Evolutionary conservation across 1,284 basidiomycete genomes (phyloP), one percentile per base, ranked within the genome.

Genomic region (Somion occarium): DNA sequence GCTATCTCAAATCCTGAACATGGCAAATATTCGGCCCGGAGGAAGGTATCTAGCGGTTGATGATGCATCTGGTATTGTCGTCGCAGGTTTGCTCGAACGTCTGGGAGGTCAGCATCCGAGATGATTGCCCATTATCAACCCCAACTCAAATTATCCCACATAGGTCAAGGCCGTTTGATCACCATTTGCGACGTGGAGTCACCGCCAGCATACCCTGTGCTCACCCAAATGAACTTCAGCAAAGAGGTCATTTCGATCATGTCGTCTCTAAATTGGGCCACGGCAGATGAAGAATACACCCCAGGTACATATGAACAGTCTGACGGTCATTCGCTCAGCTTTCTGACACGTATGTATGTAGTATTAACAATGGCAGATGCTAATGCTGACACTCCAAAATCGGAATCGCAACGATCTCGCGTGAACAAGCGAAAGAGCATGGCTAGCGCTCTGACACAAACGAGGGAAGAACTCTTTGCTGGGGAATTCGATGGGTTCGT

Each of bases 131-230:
- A 23, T 34, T 19, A 18, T 7, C 34, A 30, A 23, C 4, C 13
- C 20, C 5, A 23, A 22, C 20, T 13, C 24, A 12, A 11, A 4
- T 7, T 42, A 5, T 5, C 15, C 7, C 20, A 19, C n/a, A n/a
- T 56, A 89, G 88, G 91, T 30, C 72, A 85, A 60, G 95, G 95
- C 3, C 79, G 83, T 48, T 72, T 99, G 19, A 73, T 98, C 52
- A 83, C 90, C 2, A 85, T 99, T 61, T 93, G 88, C 61, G 93
- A 97, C 58, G 82, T 87, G 27, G 96, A 98, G 63, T 93, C 90
- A 2, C 94, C 96, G 4, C 96, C 97, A 9, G 87, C 93, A 34
- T 93, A 94, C 66, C 92, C 93, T 37, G 80, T 95, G 19, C 69
- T 96, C 64, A 75, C 79, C 1, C 76, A 86, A 49, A 93, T 97